Evolutionary conservation across 108 stramenopile species (phyloP), one percentile per base, ranked within the genome.

Genomic region (Cyclostephanos invisitatus): DNA sequence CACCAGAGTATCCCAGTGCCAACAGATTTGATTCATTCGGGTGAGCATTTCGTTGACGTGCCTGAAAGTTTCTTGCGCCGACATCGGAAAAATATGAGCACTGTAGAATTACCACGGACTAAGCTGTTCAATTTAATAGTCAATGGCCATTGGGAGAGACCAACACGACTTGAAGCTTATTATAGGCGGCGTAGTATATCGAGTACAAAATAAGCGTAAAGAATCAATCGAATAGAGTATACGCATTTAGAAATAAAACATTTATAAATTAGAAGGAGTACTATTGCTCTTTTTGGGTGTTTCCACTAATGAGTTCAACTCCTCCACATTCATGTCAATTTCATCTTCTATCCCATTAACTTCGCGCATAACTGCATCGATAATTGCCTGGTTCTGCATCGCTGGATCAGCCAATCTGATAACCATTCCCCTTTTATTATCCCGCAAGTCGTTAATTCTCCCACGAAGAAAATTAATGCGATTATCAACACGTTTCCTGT

Each of bases 121-220:
- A 15, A 53, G 20, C 7, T 53, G 7, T 20, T 18, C 0, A 15
- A 20, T 15, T 18, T 53, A 20, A 53, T 53, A 24, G 51, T 20
- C 8, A 18, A 53, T 18, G 51, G 51, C 20, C 51, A 53, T 53
- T 53, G 51, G 51, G 51, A 53, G 51, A 53, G 51, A 53, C 51
- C 51, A 24, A 53, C 18, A 8, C 8, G 51, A 18, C 14, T 53
- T 20, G 51, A 24, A 49, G 18, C n/a, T 20, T 32, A 32, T 32
- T 32, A 32, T 32, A 32, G 32, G 32, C 32, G 32, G 32, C 32
- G 32, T 32, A 32, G 32, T 32, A 32, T 3, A 32, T 32, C 32
- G 4, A 53, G n/a, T 53, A 20, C 51, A 20, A 53, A 18, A 53
- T 24, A 24, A 53, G 24, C 12, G 48, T 49, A 49, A 4, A 49